Conservation (phyloP, 768 basidiomycete genomes). For the Trametes cubensis region DNA sequence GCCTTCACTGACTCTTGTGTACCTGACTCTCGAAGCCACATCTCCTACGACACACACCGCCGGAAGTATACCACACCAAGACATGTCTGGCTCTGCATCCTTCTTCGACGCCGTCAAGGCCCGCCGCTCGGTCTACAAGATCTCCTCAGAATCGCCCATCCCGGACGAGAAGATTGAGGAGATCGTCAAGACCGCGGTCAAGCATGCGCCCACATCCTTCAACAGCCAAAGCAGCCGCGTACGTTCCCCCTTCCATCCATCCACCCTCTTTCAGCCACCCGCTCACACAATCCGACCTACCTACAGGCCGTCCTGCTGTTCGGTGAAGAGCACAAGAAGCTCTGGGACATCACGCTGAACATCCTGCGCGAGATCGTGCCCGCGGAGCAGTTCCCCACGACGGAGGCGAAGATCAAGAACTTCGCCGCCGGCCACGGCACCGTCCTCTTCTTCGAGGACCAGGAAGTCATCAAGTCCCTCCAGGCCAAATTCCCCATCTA, state of each 20-base stretch:
- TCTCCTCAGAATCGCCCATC: constrained; percentile 26
- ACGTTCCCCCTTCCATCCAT: background rate
- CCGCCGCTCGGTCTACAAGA: constrained; percentile 28
- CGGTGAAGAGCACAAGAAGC: constrained; percentile 29
- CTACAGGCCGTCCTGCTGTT: constrained; percentile 25
- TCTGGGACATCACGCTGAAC: constrained; percentile 27
- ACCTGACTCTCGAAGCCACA: background rate
- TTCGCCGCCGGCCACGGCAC: constrained; percentile 29
- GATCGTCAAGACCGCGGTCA: constrained; percentile 25
- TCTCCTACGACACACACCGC: background rate
- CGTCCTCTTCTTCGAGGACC: constrained; percentile 31
- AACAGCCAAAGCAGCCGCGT: constrained; percentile 28
- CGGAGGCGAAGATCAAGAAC: constrained; percentile 23
- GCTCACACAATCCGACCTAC: background rate
- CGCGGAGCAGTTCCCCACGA: constrained; percentile 23
- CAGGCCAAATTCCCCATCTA: constrained; percentile 25
- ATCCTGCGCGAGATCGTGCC: constrained; percentile 26
- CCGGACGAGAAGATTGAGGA: constrained; percentile 27
- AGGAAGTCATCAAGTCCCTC: constrained; percentile 23
- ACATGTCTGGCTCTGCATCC: constrained; percentile 19
- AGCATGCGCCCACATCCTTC: constrained; percentile 29
- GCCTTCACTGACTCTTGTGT: background rate
- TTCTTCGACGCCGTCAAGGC: constrained; percentile 28
- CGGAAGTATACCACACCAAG: constrained; percentile 11
- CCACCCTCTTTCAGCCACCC: background rate